Evolutionary conservation across 352 stramenopile species (phyloP), one percentile per base, ranked within the genome.

Genomic region (Globisporangium mamillatum): DNA sequence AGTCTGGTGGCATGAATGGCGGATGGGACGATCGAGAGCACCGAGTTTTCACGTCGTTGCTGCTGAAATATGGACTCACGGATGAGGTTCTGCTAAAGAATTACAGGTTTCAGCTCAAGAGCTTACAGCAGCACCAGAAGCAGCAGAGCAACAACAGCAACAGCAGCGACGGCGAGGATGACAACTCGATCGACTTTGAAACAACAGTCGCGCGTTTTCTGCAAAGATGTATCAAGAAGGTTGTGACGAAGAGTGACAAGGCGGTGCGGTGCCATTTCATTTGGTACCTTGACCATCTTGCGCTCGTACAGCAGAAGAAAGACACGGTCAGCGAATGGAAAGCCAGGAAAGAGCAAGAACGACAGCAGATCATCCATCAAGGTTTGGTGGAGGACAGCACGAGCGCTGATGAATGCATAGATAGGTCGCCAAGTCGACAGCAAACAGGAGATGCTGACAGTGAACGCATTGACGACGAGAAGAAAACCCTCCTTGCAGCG

Each of bases 1-100:
- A 80, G 16, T 85, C 80, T 24, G 84, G 84, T 20, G 81, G 84
- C 6, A 55, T 81, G 16, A 79, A 80, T 58, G 81, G 80, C 18
- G 82, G 79, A 0, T 92, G 82, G 84, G 84, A 92, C 48, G 72
- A 74, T 27, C 72, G 73, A 6, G 84, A 92, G 20, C 82, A 91
- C 54, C 71, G 68, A 0, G 29, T 76, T 14, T 92, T 92, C 65
- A 66, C 69, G 1, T 71, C 67, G 0, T 63, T 82, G 5, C 53
- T 92, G 67, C 46, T 77, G 4, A 88, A 81, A 44, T 81, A 65
- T 18, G 77, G 78, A 8, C 79, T 92, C 14, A 72, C 71, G 2
- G 81, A 90, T 36, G 71, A 78, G 8, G 34, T 78, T 36, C 59
- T 90, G 34, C 64, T 90, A 38, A 72, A 60, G 5, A 68, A 86